Percentiles rank a stretch among this genome's conserved stretches.
phyloP scores from a whole-genome alignment of 768 basidiomycete genomes.

The Lactarius sanguifluus region DNA sequence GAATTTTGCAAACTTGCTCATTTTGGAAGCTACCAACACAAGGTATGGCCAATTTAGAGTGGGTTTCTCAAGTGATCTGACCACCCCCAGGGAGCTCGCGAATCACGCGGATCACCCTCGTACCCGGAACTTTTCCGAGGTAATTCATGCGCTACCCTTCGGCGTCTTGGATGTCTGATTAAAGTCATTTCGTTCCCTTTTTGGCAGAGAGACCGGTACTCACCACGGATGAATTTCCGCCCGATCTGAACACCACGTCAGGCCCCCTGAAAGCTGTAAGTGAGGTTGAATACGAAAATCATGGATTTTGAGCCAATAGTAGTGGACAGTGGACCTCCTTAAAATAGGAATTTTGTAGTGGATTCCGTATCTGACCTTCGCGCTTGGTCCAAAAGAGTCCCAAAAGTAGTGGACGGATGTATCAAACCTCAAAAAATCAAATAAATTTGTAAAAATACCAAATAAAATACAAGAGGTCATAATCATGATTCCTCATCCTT shows the following conservation, averaged over 20 bases:
- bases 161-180: slow-evolving; percentile 27
- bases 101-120: slow-evolving; percentile 40
- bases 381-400: too few relatives aligned
- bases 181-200: slow-evolving; percentile 19
- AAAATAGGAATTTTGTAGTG: too few relatives aligned
- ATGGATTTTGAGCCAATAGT: too few relatives aligned
- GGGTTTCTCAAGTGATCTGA: not conserved
- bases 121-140: slow-evolving; percentile 59
- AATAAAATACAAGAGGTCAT: too few relatives aligned
- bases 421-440: too few relatives aligned
- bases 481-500: too few relatives aligned
- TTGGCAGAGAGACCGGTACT: slow-evolving; percentile 39
- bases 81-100: slow-evolving; percentile 42
- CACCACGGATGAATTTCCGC: slow-evolving; percentile 51
- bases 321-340: too few relatives aligned
- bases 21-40: slow-evolving; percentile 52
- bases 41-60: slow-evolving; percentile 34
- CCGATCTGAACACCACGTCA: slow-evolving; percentile 52
- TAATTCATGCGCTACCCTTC: slow-evolving; percentile 38
- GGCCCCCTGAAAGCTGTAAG: too few relatives aligned
- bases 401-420: too few relatives aligned
- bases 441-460: too few relatives aligned
- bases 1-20: slow-evolving; percentile 60
- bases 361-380: too few relatives aligned
- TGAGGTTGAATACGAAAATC: too few relatives aligned